Percentiles rank a stretch among this genome's conserved stretches.
Evolutionary conservation across 495 filamentous ascomycete genomes (phyloP).

Genomic region (Xeromyces bisporus): DNA sequence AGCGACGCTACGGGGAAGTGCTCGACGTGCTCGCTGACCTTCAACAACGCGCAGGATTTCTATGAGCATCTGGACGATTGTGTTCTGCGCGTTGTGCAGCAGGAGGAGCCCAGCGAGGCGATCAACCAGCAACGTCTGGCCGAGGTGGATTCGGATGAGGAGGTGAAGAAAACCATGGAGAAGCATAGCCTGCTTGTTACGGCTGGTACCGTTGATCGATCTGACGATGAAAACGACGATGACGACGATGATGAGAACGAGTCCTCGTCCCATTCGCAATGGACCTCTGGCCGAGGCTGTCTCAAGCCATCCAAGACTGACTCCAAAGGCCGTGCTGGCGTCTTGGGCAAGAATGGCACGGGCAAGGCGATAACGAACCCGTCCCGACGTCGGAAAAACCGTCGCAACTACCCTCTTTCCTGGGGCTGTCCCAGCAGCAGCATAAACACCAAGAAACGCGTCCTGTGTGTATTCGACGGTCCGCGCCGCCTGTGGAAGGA

Average conservation of each 20-base stretch:
- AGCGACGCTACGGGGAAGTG: conserved; percentile 80
- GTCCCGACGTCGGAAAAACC: conserved; percentile 60
- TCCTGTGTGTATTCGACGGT: conserved; percentile 85
- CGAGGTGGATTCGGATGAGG: conserved; percentile 67
- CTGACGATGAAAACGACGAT: conserved; percentile 37
- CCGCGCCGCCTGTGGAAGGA: conserved; percentile 82
- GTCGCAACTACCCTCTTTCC: conserved; percentile 76
- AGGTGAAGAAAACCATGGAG: conserved; percentile 69
- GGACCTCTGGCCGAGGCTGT: conserved; percentile 32
- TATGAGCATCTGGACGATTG: conserved; percentile 99
- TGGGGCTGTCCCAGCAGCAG: conserved; percentile 84
- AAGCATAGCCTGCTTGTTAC: conserved; percentile 55
- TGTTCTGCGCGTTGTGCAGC: conserved; percentile 91
- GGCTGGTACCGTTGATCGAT: conserved; percentile 28
- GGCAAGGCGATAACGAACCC: conserved; percentile 28
- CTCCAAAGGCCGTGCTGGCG: conserved; percentile 7
- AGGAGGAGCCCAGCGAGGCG: conserved; percentile 87
- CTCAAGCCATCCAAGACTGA: conserved; percentile 24
- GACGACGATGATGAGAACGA: conserved; percentile 51
- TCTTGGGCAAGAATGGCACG: conserved; percentile 23
- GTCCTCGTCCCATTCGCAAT: conserved; percentile 8
- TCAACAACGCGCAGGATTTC: conserved; percentile 91
- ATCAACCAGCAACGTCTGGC: conserved; percentile 79
- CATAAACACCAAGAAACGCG: conserved; percentile 96
- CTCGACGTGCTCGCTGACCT: conserved; percentile 82